Evolutionary conservation across 768 basidiomycete genomes (phyloP), one percentile per base, ranked within the genome.

Genomic region (Phlebiopsis flavidoalba): DNA sequence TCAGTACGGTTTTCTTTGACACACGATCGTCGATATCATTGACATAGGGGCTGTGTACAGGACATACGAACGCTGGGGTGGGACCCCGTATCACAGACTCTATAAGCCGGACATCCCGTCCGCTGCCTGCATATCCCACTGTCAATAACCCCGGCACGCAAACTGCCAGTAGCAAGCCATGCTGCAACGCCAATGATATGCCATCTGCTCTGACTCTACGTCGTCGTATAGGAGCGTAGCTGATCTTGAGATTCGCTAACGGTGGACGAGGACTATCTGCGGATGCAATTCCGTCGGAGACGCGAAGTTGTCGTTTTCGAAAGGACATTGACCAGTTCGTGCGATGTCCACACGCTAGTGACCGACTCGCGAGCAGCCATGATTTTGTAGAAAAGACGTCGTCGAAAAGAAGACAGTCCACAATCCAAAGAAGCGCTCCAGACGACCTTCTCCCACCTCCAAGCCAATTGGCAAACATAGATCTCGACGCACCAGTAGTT

Each of bases 61-160:
- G 93, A 95, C n/a, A 73, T 81, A n/a, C 79, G 35, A 75, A 86
- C 24, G 92, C 91, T 22, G 93, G 93, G 6, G 74, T 88, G 8
- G 74, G n/a, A n/a, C n/a, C n/a, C 80, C 0, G 73, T 83, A 11
- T 73, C 76, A 7, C 70, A 77, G 36, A 74, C 77, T 0, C n/a
- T 86, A 87, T 68, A 86, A 82, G 66, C 89, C 90, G 15, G 73
- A 72, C 14, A 62, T 93, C 47, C 63, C 78, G 12, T 67, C 82
- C 10, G 74, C 70, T 31, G 78, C 82, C 70, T 31, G 78, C 82
- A 61, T 94, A 83, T 71, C 91, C 89, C 3, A 83, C 80, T n/a
- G 68, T 79, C 59, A 76, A 88, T 65, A 93, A n/a, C n/a, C 92
- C 17, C 83, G 88, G 19, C 91, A n/a, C 91, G n/a, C 73, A 79